A percentile compares a stretch with the other conserved stretches of the same genome.
phyloP scores from a whole-genome alignment of 2,329 filamentous ascomycete genomes.

The Neofusicoccum cordaticola region DNA sequence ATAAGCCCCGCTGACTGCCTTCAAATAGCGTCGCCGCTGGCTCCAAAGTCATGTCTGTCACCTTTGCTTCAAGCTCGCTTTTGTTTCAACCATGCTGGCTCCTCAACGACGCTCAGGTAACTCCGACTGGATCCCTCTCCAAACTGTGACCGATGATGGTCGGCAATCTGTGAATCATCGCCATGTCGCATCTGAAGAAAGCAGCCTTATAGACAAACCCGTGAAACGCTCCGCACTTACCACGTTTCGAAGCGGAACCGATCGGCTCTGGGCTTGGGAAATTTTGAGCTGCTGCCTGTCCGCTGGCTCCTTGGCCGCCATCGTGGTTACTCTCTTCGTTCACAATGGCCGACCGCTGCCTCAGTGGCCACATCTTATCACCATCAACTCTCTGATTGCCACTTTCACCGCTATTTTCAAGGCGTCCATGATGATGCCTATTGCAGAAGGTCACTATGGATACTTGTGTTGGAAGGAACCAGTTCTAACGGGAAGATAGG shows the following conservation, averaged over 20 bases:
- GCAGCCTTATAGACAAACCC: not conserved
- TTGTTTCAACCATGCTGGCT: too few species aligned
- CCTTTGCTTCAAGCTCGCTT: too few species aligned
- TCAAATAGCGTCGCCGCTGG: too few species aligned
- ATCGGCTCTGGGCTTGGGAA: not conserved
- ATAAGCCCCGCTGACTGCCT: too few species aligned
- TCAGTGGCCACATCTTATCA: not conserved
- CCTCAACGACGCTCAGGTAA: too few species aligned
- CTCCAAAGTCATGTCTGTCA: too few species aligned
- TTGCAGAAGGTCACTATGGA: not conserved
- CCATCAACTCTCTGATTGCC: constrained; percentile 1
- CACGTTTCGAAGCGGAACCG: not conserved
- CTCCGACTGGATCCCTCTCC: too few species aligned
- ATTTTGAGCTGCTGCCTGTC: not conserved
- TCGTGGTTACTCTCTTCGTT: not conserved
- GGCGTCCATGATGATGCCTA: not conserved
- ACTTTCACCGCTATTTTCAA: not conserved
- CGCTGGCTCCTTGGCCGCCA: not conserved
- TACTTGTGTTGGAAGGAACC: not conserved
- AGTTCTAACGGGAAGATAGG: not conserved
- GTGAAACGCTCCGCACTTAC: not conserved
- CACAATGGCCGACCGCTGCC: not conserved
- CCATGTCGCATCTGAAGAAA: not conserved
- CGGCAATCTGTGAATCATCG: not conserved
- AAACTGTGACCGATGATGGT: not conserved